Evolutionary conservation across 805 yeast species (phyloP), one percentile per base, ranked within the genome.

Genomic region (Geotrichum ghanense): DNA sequence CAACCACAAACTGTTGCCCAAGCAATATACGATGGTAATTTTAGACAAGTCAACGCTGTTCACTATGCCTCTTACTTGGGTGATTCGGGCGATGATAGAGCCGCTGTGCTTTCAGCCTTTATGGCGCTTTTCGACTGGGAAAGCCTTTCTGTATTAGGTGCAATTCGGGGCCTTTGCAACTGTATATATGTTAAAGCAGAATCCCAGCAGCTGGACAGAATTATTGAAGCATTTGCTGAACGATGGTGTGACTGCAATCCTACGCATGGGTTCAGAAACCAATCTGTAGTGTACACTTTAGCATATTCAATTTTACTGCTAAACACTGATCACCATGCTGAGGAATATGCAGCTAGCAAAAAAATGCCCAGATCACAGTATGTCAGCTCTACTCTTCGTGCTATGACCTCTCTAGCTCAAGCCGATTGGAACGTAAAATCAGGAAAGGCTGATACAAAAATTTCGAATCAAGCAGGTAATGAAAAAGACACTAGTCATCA

Each of bases 141-240:
- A 61, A 71, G 72, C 42, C 53, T 66, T 6, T 72, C 75, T 47
- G 62, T 85, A 39, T 64, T 84, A 42, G 62, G 61, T 1, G 68
- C 86, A 1, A 68, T 87, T 7, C 66, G 87, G 31, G 61, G 61
- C 37, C 64, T 86, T 27, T 84, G 94, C 52, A 70, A 73, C 24
- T 75, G 71, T 52, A 57, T 86, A 17, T 83, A 81, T 61, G 70
- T 87, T 53, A 78, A 78, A 56, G 95, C 90, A 4, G 95, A 87
- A 62, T 78, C 92, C 1, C 89, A 83, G 54, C 83, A 81, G 57
- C 78, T 86, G 49, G 94, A 86, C 62, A 71, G 83, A 41, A 73
- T 86, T 16, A 63, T 87, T 46, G 80, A 82, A 41, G 70, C 80
- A 2, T 79, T 84, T 58, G 74, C 92, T 14, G 71, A 70, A 47